Base-by-base conservation (phyloP, 1,284 basidiomycete genomes). In the Trametes polyzona region DNA sequence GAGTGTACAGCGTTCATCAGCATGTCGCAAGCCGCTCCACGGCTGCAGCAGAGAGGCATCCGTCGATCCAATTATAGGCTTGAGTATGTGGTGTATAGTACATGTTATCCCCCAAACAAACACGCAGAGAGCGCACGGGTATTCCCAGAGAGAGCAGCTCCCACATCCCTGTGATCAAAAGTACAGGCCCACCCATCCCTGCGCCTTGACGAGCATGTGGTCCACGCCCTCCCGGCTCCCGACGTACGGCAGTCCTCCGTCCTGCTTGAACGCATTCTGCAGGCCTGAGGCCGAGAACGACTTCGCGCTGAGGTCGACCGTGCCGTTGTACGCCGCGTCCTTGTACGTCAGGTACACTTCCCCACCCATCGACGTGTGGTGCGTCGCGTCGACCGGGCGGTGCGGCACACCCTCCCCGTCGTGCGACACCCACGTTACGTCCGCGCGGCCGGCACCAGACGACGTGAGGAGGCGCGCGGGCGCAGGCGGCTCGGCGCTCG, bases 311-410 rank as follows among this genome's bases (percentile, higher is more conserved):
- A 87, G 52, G 32, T 78, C 68, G 37, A 85, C 70, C 30, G 72
- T 75, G 3, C 84, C 84, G 59, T 71, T 78, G 71, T 79, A 83
- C 39, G 74, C 72, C 14, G 83, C 74, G 29, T 81, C 69, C 57
- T 74, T 73, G 69, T 86, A 86, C 8, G 75, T 81, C 47, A 86
- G 69, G 66, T 83, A 81, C 66, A 86, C 66, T 47, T 84, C 80
- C 11, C 76, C 83, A 56, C 76, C 78, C 61, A 73, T 72, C 16
- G 77, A 73, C 10, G 78, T 78, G 48, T 74, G 70, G 65, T 86
- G 84, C 17, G 64, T 67, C 60, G 71, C 78, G 33, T 72, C 63
- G 62, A 86, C 82, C 11, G 76, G 76, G 7, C 83, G 76, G 57
- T 76, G 75, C 52, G 77, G 74, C 63, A 66, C 64, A 14, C 68